phyloP scores from a whole-genome alignment of 495 filamentous ascomycete genomes.

The Talaromyces proteolyticus region DNA sequence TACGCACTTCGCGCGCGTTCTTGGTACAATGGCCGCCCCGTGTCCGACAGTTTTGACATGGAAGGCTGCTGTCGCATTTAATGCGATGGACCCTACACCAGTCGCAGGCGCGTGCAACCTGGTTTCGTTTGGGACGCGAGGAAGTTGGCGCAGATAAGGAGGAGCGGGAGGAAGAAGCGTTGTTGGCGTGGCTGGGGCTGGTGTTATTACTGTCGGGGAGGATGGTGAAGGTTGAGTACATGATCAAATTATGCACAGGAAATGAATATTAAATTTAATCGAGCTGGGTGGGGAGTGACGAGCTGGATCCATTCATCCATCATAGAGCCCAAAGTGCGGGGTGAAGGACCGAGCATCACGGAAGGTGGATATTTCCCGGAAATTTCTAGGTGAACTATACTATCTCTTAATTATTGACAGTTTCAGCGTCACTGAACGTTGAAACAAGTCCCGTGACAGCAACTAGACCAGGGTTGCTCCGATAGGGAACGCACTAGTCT shows the following conservation, averaged over 20 bases:
- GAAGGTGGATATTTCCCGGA: too few relatives aligned
- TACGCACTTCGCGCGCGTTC: slow-evolving; percentile 19
- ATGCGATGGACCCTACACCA: slow-evolving; percentile 36
- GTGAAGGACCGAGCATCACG: too few relatives aligned
- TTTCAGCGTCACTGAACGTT: too few relatives aligned
- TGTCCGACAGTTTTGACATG: slow-evolving; percentile 32
- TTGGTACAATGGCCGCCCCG: slow-evolving; percentile 5
- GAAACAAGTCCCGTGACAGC: too few relatives aligned
- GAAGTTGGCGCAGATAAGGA: not conserved
- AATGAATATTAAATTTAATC: too few relatives aligned
- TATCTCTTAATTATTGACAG: too few relatives aligned
- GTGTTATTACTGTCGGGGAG: not conserved
- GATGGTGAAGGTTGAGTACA: not conserved
- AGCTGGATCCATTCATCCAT: too few relatives aligned
- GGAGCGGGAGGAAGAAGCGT: not conserved
- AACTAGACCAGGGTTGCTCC: too few relatives aligned
- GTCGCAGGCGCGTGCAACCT: slow-evolving; percentile 36
- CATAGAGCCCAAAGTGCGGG: too few relatives aligned
- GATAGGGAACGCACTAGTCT: too few relatives aligned
- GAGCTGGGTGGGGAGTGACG: too few relatives aligned
- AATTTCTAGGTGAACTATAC: too few relatives aligned
- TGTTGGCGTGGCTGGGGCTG: not conserved
- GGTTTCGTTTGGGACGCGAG: slow-evolving; percentile 19
- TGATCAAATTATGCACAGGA: not conserved
- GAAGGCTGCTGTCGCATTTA: slow-evolving; percentile 34